These are phyloP conservation scores for Globisporangium apiculatum DNA, from an alignment of 352 stramenopile species.

Conservation along the genomic window DNA sequence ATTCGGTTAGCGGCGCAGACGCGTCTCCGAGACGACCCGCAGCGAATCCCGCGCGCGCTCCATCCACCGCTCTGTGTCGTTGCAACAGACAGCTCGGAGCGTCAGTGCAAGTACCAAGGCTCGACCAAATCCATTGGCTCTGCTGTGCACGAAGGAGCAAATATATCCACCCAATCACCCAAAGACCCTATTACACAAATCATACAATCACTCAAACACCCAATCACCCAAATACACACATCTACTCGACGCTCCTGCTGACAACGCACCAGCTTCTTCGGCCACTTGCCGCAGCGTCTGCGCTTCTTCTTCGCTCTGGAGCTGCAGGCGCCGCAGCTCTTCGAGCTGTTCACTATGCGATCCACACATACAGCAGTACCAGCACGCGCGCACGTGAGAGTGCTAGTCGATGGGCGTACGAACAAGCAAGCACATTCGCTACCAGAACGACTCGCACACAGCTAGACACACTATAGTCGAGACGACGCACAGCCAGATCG, in stretches of 20 bases:
- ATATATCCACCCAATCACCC: no score
- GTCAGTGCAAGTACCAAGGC: background rate
- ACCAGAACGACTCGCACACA: background rate
- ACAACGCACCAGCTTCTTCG: constrained; percentile 58
- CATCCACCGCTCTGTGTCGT: constrained; percentile 64
- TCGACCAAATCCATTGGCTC: background rate
- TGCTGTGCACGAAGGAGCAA: no score
- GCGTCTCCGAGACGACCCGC: constrained; percentile 74
- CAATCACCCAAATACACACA: no score
- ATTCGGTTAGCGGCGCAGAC: constrained; percentile 35
- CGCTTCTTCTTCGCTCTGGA: constrained; percentile 80
- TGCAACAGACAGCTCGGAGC: no score
- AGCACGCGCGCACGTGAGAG: background rate
- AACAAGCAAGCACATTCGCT: no score
- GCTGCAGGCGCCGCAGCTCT: constrained; percentile 67
- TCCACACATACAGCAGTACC: background rate
- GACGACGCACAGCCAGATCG: no score
- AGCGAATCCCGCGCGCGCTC: constrained; percentile 73
- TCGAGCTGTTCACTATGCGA: constrained; percentile 61
- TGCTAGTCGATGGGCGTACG: no score
- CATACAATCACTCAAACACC: background rate
- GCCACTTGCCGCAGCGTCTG: constrained; percentile 77
- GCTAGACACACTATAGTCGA: background rate
- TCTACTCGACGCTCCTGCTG: no score
- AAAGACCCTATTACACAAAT: background rate